Conservation (phyloP, 169 alveolate species). For the Cryptosporidium felis region DNA sequence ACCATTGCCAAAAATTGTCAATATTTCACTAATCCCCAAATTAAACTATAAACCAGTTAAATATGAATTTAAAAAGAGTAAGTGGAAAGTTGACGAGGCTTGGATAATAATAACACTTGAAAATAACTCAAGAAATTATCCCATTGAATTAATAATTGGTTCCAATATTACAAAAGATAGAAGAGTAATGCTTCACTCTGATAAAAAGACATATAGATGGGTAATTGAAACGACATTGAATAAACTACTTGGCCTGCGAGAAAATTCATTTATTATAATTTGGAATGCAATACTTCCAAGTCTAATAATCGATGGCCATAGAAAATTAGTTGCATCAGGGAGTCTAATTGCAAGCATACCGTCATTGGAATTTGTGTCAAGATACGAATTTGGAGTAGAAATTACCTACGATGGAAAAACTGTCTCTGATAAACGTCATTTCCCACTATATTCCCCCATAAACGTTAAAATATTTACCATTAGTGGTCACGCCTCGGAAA, state of each 20-base stretch:
- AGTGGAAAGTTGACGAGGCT: slow-evolving; percentile 7
- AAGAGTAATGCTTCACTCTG: background rate
- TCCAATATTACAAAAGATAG: background rate
- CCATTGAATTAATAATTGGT: background rate
- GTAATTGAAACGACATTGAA: slow-evolving; percentile 17
- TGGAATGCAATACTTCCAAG: slow-evolving; percentile 31
- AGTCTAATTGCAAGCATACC: background rate
- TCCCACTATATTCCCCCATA: slow-evolving; percentile 3
- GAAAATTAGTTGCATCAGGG: background rate
- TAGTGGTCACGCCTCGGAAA: background rate
- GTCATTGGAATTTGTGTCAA: slow-evolving; percentile 12
- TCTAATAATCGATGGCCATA: background rate
- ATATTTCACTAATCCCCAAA: slow-evolving; percentile 5
- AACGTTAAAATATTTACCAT: background rate
- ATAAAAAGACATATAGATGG: slow-evolving; percentile 40
- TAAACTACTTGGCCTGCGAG: background rate
- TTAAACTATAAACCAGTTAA: background rate
- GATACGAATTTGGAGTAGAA: background rate
- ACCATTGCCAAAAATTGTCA: slow-evolving; percentile 8
- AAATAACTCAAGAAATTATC: slow-evolving; percentile 30
- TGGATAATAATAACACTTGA: slow-evolving; percentile 39
- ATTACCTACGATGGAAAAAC: slow-evolving; percentile 20
- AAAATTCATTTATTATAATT: background rate
- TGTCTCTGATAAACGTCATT: background rate
- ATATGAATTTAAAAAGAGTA: background rate